Conservation (phyloP, 108 stramenopile species). For the Stephanodiscus triporus region DNA sequence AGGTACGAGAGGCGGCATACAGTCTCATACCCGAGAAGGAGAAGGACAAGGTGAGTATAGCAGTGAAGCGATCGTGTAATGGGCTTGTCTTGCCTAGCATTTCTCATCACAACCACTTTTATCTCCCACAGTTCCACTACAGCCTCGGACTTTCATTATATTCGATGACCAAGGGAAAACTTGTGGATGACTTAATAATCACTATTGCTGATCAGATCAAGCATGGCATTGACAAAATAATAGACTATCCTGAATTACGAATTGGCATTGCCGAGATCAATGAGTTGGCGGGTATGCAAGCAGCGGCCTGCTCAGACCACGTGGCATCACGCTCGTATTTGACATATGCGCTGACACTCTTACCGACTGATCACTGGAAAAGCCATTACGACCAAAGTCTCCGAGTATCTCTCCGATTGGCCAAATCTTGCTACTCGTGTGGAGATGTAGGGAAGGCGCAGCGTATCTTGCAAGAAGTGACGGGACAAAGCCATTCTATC, state of each 20-base stretch:
- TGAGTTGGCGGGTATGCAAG: constrained; percentile 20
- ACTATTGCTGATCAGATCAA: constrained; percentile 33
- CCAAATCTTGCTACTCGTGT: constrained; percentile 8
- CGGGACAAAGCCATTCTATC: constrained; percentile 12
- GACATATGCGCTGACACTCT: not conserved
- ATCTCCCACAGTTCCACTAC: constrained; percentile 13
- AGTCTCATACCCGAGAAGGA: constrained; percentile 41
- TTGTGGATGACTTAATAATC: not conserved
- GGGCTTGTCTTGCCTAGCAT: not conserved
- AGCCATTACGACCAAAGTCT: constrained; percentile 16
- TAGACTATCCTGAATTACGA: constrained; percentile 4
- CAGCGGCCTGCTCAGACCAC: constrained; percentile 29
- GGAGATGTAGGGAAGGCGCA: constrained; percentile 27
- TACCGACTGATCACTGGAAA: constrained; percentile 28
- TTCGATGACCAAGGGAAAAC: too few relatives aligned
- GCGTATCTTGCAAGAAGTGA: constrained; percentile 13
- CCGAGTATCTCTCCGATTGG: constrained; percentile 2
- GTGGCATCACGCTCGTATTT: constrained; percentile 33
- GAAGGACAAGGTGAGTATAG: constrained; percentile 5
- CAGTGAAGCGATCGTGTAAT: not conserved
- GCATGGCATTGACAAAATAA: too few relatives aligned
- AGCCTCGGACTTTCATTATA: constrained; percentile 1
- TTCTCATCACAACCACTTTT: not conserved
- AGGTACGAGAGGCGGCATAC: too few relatives aligned
- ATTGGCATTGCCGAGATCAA: constrained; percentile 29